Conservation (phyloP, 306 rosid species). For the Acacia crassicarpa region DNA sequence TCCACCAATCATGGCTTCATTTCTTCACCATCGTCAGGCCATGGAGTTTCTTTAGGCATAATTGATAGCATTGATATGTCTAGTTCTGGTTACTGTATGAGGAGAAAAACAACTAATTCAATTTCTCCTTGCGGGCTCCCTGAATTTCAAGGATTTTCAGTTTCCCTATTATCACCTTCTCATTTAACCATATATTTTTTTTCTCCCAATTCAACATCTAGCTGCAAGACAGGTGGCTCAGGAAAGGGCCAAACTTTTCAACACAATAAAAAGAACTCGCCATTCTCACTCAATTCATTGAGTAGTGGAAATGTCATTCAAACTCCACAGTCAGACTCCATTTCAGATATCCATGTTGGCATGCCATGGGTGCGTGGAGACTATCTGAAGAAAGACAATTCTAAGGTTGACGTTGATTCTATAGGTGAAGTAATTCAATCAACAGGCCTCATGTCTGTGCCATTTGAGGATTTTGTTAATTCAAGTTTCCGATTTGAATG, state of each 20-base stretch:
- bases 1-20: conserved; percentile 39
- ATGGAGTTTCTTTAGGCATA: conserved; percentile 37
- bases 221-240: conserved; percentile 31
- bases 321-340: conserved; percentile 74
- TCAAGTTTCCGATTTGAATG: conserved; percentile 76
- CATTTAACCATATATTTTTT: conserved; percentile 34
- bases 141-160: conserved; percentile 47
- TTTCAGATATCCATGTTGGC: conserved; percentile 47
- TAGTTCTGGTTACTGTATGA: conserved; percentile 20
- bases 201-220: conserved; percentile 42
- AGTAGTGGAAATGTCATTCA: conserved; percentile 67
- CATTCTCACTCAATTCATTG: conserved; percentile 60
- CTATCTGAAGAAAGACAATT: conserved; percentile 36
- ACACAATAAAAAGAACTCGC: conserved; percentile 51
- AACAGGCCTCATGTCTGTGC: conserved; percentile 39
- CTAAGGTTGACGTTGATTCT: conserved; percentile 42
- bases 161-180: conserved; percentile 33
- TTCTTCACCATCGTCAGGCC: conserved; percentile 44
- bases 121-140: conserved; percentile 45
- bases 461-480: conserved; percentile 48
- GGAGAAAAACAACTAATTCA: conserved; percentile 34
- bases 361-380: conserved; percentile 40
- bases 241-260: conserved; percentile 31
- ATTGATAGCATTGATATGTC: conserved; percentile 43
- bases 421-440: conserved; percentile 40